A percentile compares a stretch with the other conserved stretches of the same genome.
phyloP scores from a whole-genome alignment of 2,329 filamentous ascomycete species.

The Phialophora expanda region DNA sequence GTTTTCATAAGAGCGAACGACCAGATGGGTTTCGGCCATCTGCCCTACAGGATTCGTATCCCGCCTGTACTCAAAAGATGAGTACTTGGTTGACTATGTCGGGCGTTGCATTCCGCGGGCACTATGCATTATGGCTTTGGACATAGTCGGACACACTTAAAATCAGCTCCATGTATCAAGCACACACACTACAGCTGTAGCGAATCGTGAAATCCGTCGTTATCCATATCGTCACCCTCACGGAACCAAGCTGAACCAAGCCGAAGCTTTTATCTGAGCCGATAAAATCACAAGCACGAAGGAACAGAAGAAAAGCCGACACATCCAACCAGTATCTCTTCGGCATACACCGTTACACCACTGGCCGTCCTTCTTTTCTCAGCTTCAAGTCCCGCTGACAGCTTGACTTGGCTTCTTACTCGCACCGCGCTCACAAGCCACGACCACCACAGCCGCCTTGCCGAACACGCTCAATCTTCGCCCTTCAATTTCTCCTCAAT shows the following conservation, averaged over 20 bases:
- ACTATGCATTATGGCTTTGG: background rate
- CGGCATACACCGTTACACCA: background rate
- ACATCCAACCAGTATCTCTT: background rate
- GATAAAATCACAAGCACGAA: background rate
- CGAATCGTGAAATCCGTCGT: background rate
- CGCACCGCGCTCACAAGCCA: background rate
- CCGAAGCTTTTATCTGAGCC: background rate
- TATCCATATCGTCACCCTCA: background rate
- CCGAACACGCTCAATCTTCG: conserved; percentile 41
- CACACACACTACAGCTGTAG: background rate
- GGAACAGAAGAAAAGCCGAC: background rate
- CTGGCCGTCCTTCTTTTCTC: background rate
- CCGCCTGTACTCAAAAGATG: too few relatives aligned
- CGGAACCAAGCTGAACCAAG: background rate
- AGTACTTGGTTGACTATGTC: background rate
- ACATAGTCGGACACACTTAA: background rate
- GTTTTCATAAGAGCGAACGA: too few relatives aligned
- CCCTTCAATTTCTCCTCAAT: conserved; percentile 70
- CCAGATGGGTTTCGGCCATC: too few relatives aligned
- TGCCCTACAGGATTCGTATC: too few relatives aligned
- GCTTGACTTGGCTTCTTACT: background rate
- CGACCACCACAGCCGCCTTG: background rate
- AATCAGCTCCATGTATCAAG: background rate
- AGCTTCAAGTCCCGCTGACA: background rate
- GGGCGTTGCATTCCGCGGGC: background rate